These are phyloP conservation scores for Boletus huronensis DNA, from an alignment of 768 basidiomycete species.

Conservation along the genomic window DNA sequence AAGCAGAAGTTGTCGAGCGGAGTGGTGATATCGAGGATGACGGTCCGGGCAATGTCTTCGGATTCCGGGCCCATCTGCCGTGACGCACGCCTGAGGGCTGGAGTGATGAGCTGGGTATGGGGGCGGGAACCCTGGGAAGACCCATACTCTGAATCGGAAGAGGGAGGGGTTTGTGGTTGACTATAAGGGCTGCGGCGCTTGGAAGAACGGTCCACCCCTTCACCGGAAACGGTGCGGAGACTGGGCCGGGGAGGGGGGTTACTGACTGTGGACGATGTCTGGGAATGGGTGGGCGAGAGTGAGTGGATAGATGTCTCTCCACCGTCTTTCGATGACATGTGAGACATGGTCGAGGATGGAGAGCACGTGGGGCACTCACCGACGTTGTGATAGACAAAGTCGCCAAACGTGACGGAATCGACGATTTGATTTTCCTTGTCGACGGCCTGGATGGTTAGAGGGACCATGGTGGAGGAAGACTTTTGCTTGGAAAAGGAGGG, in stretches of 20 bases:
- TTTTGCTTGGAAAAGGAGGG: slow-evolving; percentile 49
- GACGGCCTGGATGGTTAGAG: slow-evolving; percentile 61
- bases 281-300: neutral
- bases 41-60: slow-evolving; percentile 49
- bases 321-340: slow-evolving; percentile 3
- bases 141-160: slow-evolving; percentile 38
- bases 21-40: slow-evolving; percentile 58
- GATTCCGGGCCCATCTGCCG: slow-evolving; percentile 26
- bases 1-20: slow-evolving; percentile 53
- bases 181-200: slow-evolving; percentile 41
- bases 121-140: slow-evolving; percentile 24
- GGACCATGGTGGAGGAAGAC: slow-evolving; percentile 41
- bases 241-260: slow-evolving; percentile 14
- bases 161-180: slow-evolving; percentile 40
- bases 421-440: slow-evolving; percentile 50
- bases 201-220: slow-evolving; percentile 22
- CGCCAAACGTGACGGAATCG: slow-evolving; percentile 67
- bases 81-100: slow-evolving; percentile 22
- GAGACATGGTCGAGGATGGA: neutral
- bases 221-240: slow-evolving; percentile 30
- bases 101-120: slow-evolving; percentile 3
- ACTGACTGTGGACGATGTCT: neutral
- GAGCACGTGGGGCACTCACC: slow-evolving; percentile 28
- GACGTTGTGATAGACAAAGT: slow-evolving; percentile 60
- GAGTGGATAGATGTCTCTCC: neutral